Percentiles rank a stretch among this genome's conserved stretches.
phyloP scores from a whole-genome alignment of 108 stramenopile species.

The Craspedostauros australis region DNA sequence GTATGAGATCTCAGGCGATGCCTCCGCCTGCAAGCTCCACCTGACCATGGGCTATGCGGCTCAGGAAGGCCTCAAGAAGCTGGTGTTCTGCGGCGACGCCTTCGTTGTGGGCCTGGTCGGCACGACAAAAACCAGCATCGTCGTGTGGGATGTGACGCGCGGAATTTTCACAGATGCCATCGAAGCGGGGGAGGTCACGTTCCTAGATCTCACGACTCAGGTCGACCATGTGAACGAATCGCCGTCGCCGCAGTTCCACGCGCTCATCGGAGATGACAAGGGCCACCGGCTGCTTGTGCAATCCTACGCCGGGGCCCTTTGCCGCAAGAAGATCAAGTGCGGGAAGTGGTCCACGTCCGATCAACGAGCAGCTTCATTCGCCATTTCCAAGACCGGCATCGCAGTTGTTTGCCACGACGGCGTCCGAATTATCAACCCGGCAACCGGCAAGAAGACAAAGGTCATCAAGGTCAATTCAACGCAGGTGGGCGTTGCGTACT shows the following conservation, averaged over 20 bases:
- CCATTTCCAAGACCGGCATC: not conserved
- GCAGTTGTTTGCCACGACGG: no score
- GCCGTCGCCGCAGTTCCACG: no score
- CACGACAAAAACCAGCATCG: conserved; percentile 1
- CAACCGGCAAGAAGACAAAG: no score
- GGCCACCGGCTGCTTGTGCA: conserved; percentile 25
- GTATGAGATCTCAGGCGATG: no score
- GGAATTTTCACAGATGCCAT: conserved; percentile 36
- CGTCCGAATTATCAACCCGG: no score
- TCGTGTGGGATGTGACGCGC: conserved; percentile 43
- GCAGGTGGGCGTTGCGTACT: no score
- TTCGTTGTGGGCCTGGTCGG: conserved; percentile 17
- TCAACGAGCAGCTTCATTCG: not conserved
- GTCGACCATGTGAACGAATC: not conserved
- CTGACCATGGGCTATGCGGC: no score
- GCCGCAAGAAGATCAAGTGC: conserved; percentile 33
- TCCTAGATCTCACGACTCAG: conserved; percentile 11
- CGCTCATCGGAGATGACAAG: conserved; percentile 9
- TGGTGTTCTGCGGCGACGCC: conserved; percentile 22
- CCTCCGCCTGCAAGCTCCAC: no score
- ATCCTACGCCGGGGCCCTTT: conserved; percentile 19
- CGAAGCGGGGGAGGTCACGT: conserved; percentile 3
- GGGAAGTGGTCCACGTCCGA: conserved; percentile 10
- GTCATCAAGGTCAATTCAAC: no score
- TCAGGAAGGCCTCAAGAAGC: conserved; percentile 7